Conservation (phyloP, 805 yeast species). For the Candida ascalaphidarum region DNA sequence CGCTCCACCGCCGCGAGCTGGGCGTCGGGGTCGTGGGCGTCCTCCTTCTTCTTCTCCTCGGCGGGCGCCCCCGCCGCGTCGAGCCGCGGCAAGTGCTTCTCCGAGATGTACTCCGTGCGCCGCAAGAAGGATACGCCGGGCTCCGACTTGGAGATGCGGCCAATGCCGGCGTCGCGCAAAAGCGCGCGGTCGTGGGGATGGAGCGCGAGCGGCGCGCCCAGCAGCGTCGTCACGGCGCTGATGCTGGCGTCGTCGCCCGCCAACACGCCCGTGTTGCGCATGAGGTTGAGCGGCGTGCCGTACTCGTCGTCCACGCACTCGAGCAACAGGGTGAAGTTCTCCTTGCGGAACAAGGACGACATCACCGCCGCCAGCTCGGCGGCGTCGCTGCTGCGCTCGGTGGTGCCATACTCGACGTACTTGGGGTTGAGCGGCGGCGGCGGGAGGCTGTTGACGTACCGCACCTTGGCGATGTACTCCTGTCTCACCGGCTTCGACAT, state of each 20-base stretch:
- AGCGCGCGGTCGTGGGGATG: constrained; percentile 74
- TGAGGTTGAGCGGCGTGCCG: constrained; percentile 73
- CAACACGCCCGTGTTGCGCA: constrained; percentile 57
- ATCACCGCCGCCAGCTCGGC: constrained; percentile 43
- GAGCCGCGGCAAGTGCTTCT: constrained; percentile 32
- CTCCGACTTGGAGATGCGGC: constrained; percentile 31
- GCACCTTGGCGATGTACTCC: constrained; percentile 71
- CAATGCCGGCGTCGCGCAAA: constrained; percentile 69
- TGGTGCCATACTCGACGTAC: constrained; percentile 48
- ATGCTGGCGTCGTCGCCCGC: constrained; percentile 46
- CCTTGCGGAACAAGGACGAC: constrained; percentile 65
- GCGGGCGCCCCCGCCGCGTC: constrained; percentile 11
- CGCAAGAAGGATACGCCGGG: constrained; percentile 74
- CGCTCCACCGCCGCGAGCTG: constrained; percentile 67
- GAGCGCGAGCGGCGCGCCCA: constrained; percentile 33
- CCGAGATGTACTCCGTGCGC: constrained; percentile 87
- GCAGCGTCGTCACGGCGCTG: constrained; percentile 19
- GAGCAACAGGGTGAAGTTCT: constrained; percentile 58
- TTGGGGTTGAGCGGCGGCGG: constrained; percentile 93
- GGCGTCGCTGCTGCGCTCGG: constrained; percentile 25
- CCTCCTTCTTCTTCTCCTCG: constrained; percentile 9
- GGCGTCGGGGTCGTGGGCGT: constrained; percentile 45
- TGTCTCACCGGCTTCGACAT: constrained; percentile 46
- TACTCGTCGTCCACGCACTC: constrained; percentile 47
- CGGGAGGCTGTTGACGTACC: constrained; percentile 82